Base-by-base conservation (phyloP, 345 rosid genomes). In the Citrus unshiu region DNA sequence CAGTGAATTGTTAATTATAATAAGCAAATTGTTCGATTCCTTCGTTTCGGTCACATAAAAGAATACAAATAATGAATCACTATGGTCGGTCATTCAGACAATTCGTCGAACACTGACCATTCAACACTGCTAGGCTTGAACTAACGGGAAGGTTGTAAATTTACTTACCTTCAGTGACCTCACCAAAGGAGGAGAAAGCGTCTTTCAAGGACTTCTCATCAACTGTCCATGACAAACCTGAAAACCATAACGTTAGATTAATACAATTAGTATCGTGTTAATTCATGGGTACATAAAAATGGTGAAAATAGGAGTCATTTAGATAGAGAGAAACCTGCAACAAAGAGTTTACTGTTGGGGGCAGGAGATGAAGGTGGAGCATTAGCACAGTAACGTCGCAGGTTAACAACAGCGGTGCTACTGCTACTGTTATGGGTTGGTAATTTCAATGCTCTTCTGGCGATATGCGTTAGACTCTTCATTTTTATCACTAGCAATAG, bases 181-280 rank as follows among this genome's bases (percentile, higher is more conserved):
- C 85, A 10, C 98, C 97, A 29, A 86, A 94, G 35, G 90, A 87
- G 70, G 93, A 88, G 90, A 93, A 94, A 30, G 97, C 93, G 60
- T 93, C 93, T 83, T 85, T 86, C 64, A 94, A 84, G 19, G 96
- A 90, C 83, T 89, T 89, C 84, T 95, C 97, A 51, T 93, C 93
- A 29, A 91, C 93, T 6, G 93, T 88, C 92, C 89, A 88, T 0
- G 98, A 94, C 79, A 93, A 81, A 24, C 98, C 98, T 94, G 79
- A 49, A 59, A 66, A 77, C 4, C 7, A 81, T 66, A 60, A 6
- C 54, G 35, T 61, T 13, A 13, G 51, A 46, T 46, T 46, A 60
- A 56, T 7, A 19, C 19, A 2, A 0, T 12, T 19, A n/a, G 22
- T 57, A 21, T 57, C 9, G 9, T 68, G 39, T 12, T 5, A 4